Evolutionary conservation across 129 eudicot species (phyloP).

Genomic region (Arctium minus): DNA sequence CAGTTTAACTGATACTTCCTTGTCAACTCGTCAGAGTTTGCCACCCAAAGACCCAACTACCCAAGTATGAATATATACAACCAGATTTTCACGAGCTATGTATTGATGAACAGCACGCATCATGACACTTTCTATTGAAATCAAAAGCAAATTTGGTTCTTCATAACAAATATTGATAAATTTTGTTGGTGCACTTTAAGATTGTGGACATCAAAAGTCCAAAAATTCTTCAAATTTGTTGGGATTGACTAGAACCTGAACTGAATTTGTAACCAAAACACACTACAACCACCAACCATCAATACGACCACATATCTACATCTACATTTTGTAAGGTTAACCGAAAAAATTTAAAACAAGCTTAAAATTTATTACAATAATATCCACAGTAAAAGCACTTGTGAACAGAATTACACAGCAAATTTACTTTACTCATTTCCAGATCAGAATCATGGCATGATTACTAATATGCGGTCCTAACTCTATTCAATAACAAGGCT

Average conservation of each 20-base stretch:
- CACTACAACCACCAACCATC: background rate
- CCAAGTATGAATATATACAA: background rate
- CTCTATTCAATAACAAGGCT: background rate
- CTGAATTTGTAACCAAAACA: background rate
- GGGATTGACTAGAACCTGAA: background rate
- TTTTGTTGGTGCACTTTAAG: background rate
- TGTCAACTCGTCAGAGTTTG: background rate
- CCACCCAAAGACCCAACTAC: background rate
- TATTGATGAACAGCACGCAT: background rate
- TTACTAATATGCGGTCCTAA: background rate
- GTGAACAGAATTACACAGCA: background rate
- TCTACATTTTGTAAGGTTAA: background rate
- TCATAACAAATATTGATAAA: background rate
- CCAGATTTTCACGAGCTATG: background rate
- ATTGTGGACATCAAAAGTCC: background rate
- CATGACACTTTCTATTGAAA: background rate
- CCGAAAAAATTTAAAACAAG: background rate
- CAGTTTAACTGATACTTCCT: background rate
- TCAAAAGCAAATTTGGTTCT: background rate
- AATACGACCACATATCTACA: background rate
- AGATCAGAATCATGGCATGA: constrained; percentile 6
- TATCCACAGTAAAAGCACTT: background rate
- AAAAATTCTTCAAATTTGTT: background rate
- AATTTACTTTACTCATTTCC: background rate
- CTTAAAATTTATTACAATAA: background rate